phyloP scores from a whole-genome alignment of 2,329 filamentous ascomycete genomes.

The Ceratocystis alfenasii region DNA sequence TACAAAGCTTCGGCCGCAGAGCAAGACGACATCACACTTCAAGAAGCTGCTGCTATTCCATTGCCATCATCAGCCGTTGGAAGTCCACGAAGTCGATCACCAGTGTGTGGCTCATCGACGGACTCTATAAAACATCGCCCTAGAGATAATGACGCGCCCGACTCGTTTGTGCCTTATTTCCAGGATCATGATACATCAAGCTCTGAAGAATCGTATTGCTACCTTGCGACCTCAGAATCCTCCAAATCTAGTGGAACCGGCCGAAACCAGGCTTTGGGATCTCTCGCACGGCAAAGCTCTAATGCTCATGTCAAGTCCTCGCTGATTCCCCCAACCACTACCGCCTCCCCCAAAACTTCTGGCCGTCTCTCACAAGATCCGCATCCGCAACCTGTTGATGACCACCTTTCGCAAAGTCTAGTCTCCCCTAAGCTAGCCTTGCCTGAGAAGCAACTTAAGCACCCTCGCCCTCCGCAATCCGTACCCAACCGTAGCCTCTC shows the following conservation, averaged over 20 bases:
- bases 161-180: not conserved
- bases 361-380: conserved; percentile 28
- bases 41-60: conserved; percentile 19
- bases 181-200: not conserved
- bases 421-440: conserved; percentile 27
- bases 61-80: conserved; percentile 15
- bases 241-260: conserved; percentile 5
- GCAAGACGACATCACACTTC: conserved; percentile 20
- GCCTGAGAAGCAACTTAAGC: conserved; percentile 13
- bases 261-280: conserved; percentile 10
- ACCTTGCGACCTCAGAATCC: not conserved
- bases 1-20: conserved; percentile 18
- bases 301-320: conserved; percentile 25
- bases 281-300: conserved; percentile 23
- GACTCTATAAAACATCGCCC: not conserved
- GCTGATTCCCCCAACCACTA: conserved; percentile 9
- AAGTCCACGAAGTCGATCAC: conserved; percentile 16
- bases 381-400: conserved; percentile 27
- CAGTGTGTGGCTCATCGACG: not conserved
- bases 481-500: conserved; percentile 8
- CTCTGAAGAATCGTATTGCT: not conserved
- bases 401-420: conserved; percentile 26
- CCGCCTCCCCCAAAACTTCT: conserved; percentile 13
- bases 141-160: not conserved
- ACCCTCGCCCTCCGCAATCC: conserved; percentile 9